These are phyloP conservation scores for Fraxinus floribunda DNA, from an alignment of 305 asterid genomes.

Conservation along the genomic window DNA sequence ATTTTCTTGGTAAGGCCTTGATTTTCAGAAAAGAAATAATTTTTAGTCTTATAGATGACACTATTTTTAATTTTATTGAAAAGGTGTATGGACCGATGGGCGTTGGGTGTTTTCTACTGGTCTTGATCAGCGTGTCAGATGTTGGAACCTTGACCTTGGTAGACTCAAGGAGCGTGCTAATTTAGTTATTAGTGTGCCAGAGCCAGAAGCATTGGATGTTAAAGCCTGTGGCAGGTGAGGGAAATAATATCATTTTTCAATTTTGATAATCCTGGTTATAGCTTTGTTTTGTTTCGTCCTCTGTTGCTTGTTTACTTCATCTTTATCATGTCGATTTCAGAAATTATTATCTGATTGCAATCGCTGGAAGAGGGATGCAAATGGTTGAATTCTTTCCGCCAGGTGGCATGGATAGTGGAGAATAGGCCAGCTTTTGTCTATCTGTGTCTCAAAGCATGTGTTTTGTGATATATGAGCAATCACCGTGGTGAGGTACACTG, in stretches of 20 bases:
- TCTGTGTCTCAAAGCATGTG: neutral
- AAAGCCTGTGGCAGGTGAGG: constrained; percentile 56
- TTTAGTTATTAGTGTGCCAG: constrained; percentile 76
- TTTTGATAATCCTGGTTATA: neutral
- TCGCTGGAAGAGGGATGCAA: constrained; percentile 99
- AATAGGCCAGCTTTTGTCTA: neutral
- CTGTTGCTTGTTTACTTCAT: neutral
- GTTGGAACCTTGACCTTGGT: constrained; percentile 61
- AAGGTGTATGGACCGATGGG: constrained; percentile 94
- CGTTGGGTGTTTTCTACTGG: constrained; percentile 80
- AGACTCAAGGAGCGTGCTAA: constrained; percentile 57
- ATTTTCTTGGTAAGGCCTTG: neutral
- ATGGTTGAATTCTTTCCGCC: constrained; percentile 62
- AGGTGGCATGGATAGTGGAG: constrained; percentile 10
- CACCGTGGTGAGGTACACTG: neutral
- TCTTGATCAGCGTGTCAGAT: constrained; percentile 88
- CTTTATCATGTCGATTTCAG: constrained; percentile 37
- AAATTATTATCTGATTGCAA: constrained; percentile 73
- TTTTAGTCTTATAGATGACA: neutral
- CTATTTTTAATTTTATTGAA: neutral
- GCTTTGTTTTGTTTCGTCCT: neutral
- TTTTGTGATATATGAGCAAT: neutral
- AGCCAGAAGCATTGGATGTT: constrained; percentile 92
- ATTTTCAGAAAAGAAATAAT: neutral
- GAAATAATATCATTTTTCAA: neutral